Evolutionary conservation across 2,329 filamentous ascomycete species (phyloP).

Genomic region (Bipolaris cookei): DNA sequence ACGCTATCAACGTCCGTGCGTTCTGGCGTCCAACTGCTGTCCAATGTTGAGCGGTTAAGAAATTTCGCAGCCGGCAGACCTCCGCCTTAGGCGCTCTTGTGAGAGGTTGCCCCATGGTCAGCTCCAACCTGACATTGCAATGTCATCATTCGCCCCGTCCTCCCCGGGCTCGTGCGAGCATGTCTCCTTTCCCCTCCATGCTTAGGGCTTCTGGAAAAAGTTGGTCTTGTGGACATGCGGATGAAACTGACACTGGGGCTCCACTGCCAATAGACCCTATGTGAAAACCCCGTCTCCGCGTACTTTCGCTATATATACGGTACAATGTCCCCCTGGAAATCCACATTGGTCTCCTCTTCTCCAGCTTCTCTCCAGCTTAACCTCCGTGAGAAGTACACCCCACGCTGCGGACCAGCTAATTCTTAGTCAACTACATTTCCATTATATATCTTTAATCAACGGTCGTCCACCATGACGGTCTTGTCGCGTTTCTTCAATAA

Average conservation of each 20-base stretch:
- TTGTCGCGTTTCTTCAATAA: slow-evolving; percentile 36
- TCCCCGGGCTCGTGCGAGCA: slow-evolving; percentile 27
- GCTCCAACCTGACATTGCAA: slow-evolving; percentile 16
- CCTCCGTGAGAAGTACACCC: slow-evolving; percentile 13
- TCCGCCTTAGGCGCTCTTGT: slow-evolving; percentile 16
- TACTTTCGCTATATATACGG: slow-evolving; percentile 28
- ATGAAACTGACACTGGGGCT: slow-evolving; percentile 30
- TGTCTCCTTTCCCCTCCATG: slow-evolving; percentile 20
- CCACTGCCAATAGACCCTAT: slow-evolving; percentile 26
- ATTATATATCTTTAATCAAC: slow-evolving; percentile 4
- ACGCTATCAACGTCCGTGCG: slow-evolving; percentile 19
- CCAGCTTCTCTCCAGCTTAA: slow-evolving; percentile 25
- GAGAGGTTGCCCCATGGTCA: slow-evolving; percentile 15
- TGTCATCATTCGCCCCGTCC: slow-evolving; percentile 33
- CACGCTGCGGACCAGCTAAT: slow-evolving; percentile 9
- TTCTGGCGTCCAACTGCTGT: slow-evolving; percentile 17
- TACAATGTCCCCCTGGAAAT: slow-evolving; percentile 24
- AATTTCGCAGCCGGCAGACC: slow-evolving; percentile 18
- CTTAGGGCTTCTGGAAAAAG: slow-evolving; percentile 21
- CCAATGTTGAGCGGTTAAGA: slow-evolving; percentile 24
- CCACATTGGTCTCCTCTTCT: slow-evolving; percentile 26
- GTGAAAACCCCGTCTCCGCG: slow-evolving; percentile 22
- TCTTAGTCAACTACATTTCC: slow-evolving; percentile 6
- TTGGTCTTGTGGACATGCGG: slow-evolving; percentile 20
- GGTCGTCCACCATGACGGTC: slow-evolving; percentile 9